A percentile compares a stretch with the other conserved stretches of the same genome.
These are phyloP conservation scores for Fraxinus paxiana DNA, from an alignment of 305 asterid genomes.

Conservation along the genomic window DNA sequence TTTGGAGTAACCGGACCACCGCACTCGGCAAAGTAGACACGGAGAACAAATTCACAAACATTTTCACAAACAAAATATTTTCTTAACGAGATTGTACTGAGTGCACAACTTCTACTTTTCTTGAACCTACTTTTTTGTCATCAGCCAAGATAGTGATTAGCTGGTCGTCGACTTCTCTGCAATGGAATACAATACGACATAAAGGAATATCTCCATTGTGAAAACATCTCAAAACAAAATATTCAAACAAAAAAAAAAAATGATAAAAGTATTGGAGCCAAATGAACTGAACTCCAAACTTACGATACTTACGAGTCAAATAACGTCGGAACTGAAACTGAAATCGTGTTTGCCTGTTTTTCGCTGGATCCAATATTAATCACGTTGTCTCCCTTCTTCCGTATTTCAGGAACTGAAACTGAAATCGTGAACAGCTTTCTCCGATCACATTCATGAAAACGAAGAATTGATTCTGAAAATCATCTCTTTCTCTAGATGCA, in stretches of 20 bases:
- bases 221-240: neutral
- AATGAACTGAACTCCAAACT: neutral
- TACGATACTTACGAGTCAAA: neutral
- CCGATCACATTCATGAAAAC: neutral
- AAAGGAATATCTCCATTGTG: neutral
- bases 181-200: neutral
- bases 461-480: neutral
- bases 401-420: neutral
- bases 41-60: no score
- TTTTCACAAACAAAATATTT: no score
- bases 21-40: no score
- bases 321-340: neutral
- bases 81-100: no score
- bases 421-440: neutral
- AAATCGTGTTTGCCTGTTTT: neutral
- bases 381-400: neutral
- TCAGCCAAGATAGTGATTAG: no score
- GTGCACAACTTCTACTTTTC: no score
- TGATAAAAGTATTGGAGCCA: neutral
- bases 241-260: no score
- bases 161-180: neutral
- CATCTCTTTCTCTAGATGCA: neutral
- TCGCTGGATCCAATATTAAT: neutral
- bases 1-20: no score
- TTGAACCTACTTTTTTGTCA: no score